Evolutionary conservation across 2,329 filamentous ascomycete genomes (phyloP).

Genomic region (Diplodia scrobiculata): DNA sequence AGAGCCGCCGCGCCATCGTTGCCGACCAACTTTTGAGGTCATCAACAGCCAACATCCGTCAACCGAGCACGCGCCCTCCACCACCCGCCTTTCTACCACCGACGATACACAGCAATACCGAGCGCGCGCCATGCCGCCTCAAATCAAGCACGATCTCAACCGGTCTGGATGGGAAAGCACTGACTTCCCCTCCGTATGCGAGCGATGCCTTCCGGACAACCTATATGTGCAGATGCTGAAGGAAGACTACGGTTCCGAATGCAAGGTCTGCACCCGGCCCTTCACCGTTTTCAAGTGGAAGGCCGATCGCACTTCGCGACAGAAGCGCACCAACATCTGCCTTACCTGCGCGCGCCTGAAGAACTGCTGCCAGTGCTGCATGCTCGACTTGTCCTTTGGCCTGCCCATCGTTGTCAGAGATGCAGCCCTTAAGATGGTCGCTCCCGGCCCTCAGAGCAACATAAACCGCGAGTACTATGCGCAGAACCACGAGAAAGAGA

Average conservation of each 20-base stretch:
- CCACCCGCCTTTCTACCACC: neutral
- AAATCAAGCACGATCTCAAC: conserved; percentile 96
- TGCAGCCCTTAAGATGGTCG: conserved; percentile 96
- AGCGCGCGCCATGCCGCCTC: conserved; percentile 67
- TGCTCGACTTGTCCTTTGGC: conserved; percentile 95
- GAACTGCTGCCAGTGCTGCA: conserved; percentile 98
- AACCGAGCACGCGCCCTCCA: conserved; percentile 13
- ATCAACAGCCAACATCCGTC: conserved; percentile 21
- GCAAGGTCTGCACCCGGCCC: conserved; percentile 85
- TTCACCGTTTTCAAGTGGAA: conserved; percentile 98
- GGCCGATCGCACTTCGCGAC: conserved; percentile 83
- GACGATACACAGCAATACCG: neutral
- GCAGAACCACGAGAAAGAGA: conserved; percentile 92
- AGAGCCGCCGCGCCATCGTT: conserved; percentile 19
- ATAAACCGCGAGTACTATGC: conserved; percentile 98
- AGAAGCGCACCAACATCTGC: conserved; percentile 93
- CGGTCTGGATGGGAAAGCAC: conserved; percentile 94
- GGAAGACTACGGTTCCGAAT: conserved; percentile 88
- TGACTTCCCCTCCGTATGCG: conserved; percentile 84
- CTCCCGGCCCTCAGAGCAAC: conserved; percentile 84
- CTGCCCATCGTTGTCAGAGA: conserved; percentile 93
- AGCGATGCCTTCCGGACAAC: conserved; percentile 92
- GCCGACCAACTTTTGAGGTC: conserved; percentile 18
- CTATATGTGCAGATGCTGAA: conserved; percentile 99
- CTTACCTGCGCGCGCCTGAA: conserved; percentile 95